Evolutionary conservation across 2,329 filamentous ascomycete genomes (phyloP).

Genomic region (Pyrenochaeta sp.): DNA sequence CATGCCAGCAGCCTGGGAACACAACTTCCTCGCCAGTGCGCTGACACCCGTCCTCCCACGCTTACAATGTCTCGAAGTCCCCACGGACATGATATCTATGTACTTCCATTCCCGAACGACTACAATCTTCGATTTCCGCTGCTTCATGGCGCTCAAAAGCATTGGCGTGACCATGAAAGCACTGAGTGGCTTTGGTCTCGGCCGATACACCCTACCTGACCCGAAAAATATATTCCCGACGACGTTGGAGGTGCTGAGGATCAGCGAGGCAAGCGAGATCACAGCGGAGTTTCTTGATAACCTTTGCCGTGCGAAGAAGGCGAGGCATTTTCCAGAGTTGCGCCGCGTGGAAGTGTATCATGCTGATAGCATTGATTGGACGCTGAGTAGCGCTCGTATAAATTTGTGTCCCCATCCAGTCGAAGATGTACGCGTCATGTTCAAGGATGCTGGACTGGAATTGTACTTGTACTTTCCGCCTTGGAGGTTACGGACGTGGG

Average conservation of each 20-base stretch:
- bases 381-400: not conserved
- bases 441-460: constrained; percentile 6
- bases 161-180: constrained; percentile 22
- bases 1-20: constrained; percentile 1
- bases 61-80: constrained; percentile 18
- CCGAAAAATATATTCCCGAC: constrained; percentile 17
- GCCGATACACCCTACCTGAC: not conserved
- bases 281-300: constrained; percentile 13
- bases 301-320: constrained; percentile 16
- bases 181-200: constrained; percentile 3
- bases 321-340: constrained; percentile 4
- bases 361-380: not conserved
- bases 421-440: constrained; percentile 3
- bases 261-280: constrained; percentile 17
- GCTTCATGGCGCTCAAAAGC: constrained; percentile 16
- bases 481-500: constrained; percentile 13
- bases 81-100: constrained; percentile 15
- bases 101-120: not conserved
- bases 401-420: not conserved
- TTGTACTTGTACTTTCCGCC: constrained; percentile 19
- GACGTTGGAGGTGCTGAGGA: constrained; percentile 19
- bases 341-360: constrained; percentile 21
- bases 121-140: constrained; percentile 13
- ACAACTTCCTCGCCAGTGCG: constrained; percentile 3
- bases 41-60: not conserved